Evolutionary conservation across 2,329 filamentous ascomycete species (phyloP), one percentile per base, ranked within the genome.

Genomic region (Pseudocercospora eumusae): DNA sequence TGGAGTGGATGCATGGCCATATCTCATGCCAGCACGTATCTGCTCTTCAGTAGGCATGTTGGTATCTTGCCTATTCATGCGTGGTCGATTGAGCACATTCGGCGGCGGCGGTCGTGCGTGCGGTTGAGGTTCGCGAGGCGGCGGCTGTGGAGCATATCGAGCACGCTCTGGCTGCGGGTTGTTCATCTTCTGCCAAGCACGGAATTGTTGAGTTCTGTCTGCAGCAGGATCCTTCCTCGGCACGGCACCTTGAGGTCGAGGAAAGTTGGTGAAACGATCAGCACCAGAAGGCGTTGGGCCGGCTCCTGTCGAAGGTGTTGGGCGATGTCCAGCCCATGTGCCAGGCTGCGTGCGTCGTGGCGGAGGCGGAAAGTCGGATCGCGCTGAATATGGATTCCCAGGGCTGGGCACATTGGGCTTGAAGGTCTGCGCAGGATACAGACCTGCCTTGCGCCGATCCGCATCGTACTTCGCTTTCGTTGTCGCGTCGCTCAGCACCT

Each of bases 401-500:
- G 74, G 67, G 20, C 68, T 59, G 31, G 66, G 66, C 33, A 58
- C 61, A 47, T 61, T 63, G 23, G 68, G 52, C 47, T 65, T 67
- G 61, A 61, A 68, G n/a, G 64, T 62, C 23, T 54, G 53, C 8
- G 65, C 63, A 8, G 71, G 67, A 47, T 70, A 72, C 7, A 76
- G 68, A 70, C 80, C 80, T 57, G 78, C 79, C 62, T 82, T 84
- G 60, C 82, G 76, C 58, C 86, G 79, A 64, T 86, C 84, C n/a
- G 79, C 79, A 71, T 89, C 86, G 69, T 89, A 89, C 71, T 84
- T 85, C 40, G 80, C 72, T 64, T 86, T 84, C 68, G 81, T 78
- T n/a, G 78, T 76, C 1, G 83, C 77, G 69, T 89, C 86, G 66
- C 80, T 83, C 50, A 91, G 79, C 57, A 96, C 82, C 74, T 96